phyloP scores from a whole-genome alignment of 208 protist genomes.

The Leishmania martiniquensis region DNA sequence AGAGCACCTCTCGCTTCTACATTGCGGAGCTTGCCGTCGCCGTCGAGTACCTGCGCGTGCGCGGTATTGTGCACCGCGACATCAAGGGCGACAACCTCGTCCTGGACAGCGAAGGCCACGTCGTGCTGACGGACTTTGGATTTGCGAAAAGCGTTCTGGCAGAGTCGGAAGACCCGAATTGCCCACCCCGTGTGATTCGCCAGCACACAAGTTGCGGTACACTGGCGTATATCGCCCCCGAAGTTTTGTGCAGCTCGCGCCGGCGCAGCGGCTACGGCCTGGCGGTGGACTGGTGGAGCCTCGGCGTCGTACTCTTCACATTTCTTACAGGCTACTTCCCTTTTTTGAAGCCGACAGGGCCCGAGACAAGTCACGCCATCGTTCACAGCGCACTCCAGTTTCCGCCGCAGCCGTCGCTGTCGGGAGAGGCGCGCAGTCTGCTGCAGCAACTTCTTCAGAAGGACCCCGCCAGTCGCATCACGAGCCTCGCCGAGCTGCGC shows the following conservation, averaged over 20 bases:
- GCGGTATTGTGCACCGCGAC: no score
- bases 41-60: constrained; percentile 79
- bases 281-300: constrained; percentile 84
- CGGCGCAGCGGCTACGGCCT: constrained; percentile 62
- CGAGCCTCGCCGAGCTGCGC: constrained; percentile 45
- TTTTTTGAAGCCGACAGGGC: constrained; percentile 53
- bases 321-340: constrained; percentile 80
- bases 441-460: constrained; percentile 61
- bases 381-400: constrained; percentile 50
- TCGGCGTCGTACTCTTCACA: constrained; percentile 82
- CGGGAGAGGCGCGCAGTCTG: constrained; percentile 42
- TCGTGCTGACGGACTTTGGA: constrained; percentile 87
- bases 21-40: constrained; percentile 90
- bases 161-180: no score
- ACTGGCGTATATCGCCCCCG: constrained; percentile 89
- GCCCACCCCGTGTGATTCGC: constrained; percentile 25
- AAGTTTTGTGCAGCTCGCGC: constrained; percentile 58
- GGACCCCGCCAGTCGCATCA: constrained; percentile 49
- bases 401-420: constrained; percentile 38
- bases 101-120: constrained; percentile 76
- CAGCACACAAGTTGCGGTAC: constrained; percentile 90
- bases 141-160: constrained; percentile 79
- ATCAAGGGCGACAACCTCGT: constrained; percentile 92
- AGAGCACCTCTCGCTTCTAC: constrained; percentile 82
- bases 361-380: constrained; percentile 65